Evolutionary conservation across 768 basidiomycete species (phyloP), one percentile per base, ranked within the genome.

Genomic region (Suillus bovinus): DNA sequence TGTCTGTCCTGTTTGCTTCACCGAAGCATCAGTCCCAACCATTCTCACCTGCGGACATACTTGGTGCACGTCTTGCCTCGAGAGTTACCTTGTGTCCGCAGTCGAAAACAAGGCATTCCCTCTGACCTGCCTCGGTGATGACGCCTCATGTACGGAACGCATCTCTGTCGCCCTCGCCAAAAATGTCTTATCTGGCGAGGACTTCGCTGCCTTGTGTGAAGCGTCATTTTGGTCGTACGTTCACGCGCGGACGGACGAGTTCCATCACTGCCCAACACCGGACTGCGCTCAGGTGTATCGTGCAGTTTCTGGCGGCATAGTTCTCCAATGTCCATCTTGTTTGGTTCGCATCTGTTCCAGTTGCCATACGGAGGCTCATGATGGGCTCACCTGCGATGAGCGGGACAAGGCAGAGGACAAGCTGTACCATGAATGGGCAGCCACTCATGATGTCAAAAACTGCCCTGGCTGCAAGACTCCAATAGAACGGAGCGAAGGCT

Each of bases 221-320:
- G 83, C 89, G 0, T 82, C 90, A 0, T 87, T 88, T 66, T 77
- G 83, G n/a, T 72, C 82, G 0, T 79, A 92, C 68, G 77, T 91
- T 22, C 84, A 87, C 62, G 74, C 82, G 2, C 82, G 82, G 41
- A 79, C 88, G 0, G 74, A 80, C 9, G 87, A 91, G 61, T 88
- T 89, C 66, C 81, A 84, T 62, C 87, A 85, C 66, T 94, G 92
- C 73, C 91, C 92, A 0, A 87, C 90, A 0, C 87, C 92, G 0
- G 89, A 93, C 70, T 94, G 92, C 67, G 77, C 78, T 0, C 88
- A 91, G 67, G 80, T 92, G 7, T 94, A 93, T 70, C 85, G 90
- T 31, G 69, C 80, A 2, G 82, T 80, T 0, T 76, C 81, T 1
- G 72, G 71, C 13, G 83, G 82, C 24, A 78, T 81, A 6, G 76